Evolutionary conservation across 495 filamentous ascomycete genomes (phyloP), one percentile per base, ranked within the genome.

Genomic region (Physcia stellaris): DNA sequence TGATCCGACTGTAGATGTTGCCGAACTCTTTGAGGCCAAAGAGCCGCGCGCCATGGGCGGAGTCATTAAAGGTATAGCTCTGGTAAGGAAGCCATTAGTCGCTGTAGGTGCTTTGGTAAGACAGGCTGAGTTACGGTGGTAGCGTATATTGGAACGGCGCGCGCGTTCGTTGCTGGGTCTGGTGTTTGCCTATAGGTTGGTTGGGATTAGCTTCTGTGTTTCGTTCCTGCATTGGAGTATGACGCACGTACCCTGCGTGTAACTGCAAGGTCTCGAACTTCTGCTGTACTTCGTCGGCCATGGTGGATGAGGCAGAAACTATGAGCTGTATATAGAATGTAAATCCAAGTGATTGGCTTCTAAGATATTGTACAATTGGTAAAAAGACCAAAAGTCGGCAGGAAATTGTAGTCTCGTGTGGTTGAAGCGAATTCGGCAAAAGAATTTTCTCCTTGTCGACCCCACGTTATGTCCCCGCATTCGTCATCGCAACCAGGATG

Each of bases 11-110:
- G 69, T 98, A 98, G 63, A 98, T 95, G 61, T 98, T 95, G 56
- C 88, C 92, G 56, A 92, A 88, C 59, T 95, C 88, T 58, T 95
- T 93, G 62, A 98, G 85, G 48, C 85, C 85, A 55, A 98, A 98
- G 18, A 98, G 79, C 53, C 88, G 77, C 36, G 92, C 92, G 46
- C 86, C 90, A 58, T 96, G 90, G 35, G 87, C 90, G 24, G 85
- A 93, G 65, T 95, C 85, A 72, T 96, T 86, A 79, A 98, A 98
- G 41, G 73, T 70, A 59, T 65, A 98, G 49, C 86, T 94, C 82
- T 87, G 42, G 20, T 31, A 2, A n/a, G 24, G 37, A 29, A 0
- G 16, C 19, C 23, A 42, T 24, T 29, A 32, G 32, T 9, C 3
- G 11, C 6, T 24, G 26, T 5, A 30, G 6, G 15, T 7, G 26